These are phyloP conservation scores for Alternaria panax DNA, from an alignment of 2,329 filamentous ascomycete genomes.

Conservation along the genomic window DNA sequence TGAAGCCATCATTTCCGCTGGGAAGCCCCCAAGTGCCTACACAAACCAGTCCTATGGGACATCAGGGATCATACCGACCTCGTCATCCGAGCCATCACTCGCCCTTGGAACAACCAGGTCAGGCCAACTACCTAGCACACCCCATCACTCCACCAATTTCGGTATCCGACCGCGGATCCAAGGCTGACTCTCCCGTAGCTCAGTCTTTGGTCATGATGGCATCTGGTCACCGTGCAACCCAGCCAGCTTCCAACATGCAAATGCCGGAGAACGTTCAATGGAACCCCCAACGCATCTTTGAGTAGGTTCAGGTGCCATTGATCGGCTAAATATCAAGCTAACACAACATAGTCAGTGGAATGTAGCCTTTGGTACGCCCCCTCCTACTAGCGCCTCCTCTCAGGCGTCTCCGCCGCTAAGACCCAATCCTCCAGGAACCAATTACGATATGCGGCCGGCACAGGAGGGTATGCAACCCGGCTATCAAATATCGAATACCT, in stretches of 20 bases:
- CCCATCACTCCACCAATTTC: conserved; percentile 84
- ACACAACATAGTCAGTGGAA: conserved; percentile 80
- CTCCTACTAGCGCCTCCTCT: conserved; percentile 51
- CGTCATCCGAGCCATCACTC: conserved; percentile 56
- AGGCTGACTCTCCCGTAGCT: conserved; percentile 77
- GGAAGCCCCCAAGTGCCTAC: conserved; percentile 74
- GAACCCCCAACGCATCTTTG: conserved; percentile 89
- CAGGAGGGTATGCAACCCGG: conserved; percentile 43
- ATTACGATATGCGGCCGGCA: conserved; percentile 47
- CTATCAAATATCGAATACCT: conserved; percentile 47
- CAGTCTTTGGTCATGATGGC: conserved; percentile 76
- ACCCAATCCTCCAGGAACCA: conserved; percentile 51
- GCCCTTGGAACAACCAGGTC: conserved; percentile 60
- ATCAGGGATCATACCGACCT: conserved; percentile 59
- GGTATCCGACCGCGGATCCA: conserved; percentile 73
- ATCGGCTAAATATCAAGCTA: conserved; percentile 13
- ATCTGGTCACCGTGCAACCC: conserved; percentile 60
- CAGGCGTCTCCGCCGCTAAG: conserved; percentile 56
- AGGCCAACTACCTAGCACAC: conserved; percentile 72
- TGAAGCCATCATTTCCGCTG: conserved; percentile 87
- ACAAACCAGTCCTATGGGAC: conserved; percentile 67
- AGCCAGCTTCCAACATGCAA: conserved; percentile 62
- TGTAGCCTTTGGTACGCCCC: conserved; percentile 81
- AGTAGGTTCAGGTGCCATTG: conserved; percentile 66
- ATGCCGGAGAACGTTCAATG: conserved; percentile 72